Evolutionary conservation across 805 yeast species (phyloP), one percentile per base, ranked within the genome.

Genomic region (Ogataea salicorniae): DNA sequence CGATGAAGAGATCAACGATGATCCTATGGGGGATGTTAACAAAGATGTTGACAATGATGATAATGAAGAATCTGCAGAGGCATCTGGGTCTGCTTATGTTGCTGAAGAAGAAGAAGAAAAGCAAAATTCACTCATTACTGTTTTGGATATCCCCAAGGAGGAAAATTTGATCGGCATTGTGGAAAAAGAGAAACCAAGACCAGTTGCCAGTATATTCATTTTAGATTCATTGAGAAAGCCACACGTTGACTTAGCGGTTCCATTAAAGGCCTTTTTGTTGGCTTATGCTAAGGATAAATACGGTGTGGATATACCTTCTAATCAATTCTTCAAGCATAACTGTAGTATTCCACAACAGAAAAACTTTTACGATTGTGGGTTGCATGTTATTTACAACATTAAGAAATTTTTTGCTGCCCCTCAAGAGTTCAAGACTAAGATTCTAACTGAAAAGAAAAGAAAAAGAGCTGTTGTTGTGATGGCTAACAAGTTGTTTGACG

Each of bases 301-400:
- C 54, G 67, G 66, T 0, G 51, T 83, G 9, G 72, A 68, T 0
- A 58, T 90, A 4, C 67, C 67, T 18, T 70, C 70, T 13, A 63
- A 67, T 5, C 73, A 70, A 39, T 77, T 91, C 20, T 63, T 42
- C 6, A 54, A 56, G 37, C 42, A 55, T 39, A 46, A 46, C 9
- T 54, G 61, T 20, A 60, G 70, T 5, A 94, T 89, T 0, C 96
- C 97, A 0, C 80, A 75, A 49, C 99, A 94, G 60, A 81, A 82
- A 31, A 94, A 94, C 62, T 81, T 83, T 67, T 87, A 90, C 61
- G 99, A 94, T 63, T 94, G 99, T 69, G 99, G 99, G 1, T 80
- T 94, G 18, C 97, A 87, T 67, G 87, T 92, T 2, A 83, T 94
- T 15, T 83, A 83, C 55, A 90, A 86, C 56, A 74, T 83, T 13